phyloP scores from a whole-genome alignment of 176 grass and related monocot species.

The Avena insularis region DNA sequence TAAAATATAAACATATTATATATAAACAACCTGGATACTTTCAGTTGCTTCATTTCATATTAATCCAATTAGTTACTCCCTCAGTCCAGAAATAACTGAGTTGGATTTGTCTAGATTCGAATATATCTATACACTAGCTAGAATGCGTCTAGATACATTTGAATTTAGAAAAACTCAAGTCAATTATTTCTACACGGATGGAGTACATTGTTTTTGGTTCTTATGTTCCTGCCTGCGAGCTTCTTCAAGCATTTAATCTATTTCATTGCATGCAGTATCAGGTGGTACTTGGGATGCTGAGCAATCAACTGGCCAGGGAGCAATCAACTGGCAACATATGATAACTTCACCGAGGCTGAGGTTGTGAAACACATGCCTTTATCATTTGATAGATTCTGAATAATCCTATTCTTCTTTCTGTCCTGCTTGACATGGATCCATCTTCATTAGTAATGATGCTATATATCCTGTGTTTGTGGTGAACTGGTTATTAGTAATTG shows the following conservation, averaged over 20 bases:
- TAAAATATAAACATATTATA: background rate
- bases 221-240: background rate
- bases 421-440: background rate
- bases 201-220: background rate
- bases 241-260: background rate
- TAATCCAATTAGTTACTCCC: background rate
- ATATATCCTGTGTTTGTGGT: background rate
- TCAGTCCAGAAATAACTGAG: too few relatives aligned
- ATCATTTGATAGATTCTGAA: background rate
- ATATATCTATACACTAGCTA: too few relatives aligned
- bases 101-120: too few relatives aligned
- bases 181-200: too few relatives aligned
- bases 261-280: slow-evolving; percentile 1
- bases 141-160: too few relatives aligned
- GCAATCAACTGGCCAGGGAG: background rate
- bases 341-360: background rate
- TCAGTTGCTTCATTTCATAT: background rate
- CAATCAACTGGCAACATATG: background rate
- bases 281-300: background rate
- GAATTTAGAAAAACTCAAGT: too few relatives aligned
- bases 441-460: background rate
- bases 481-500: background rate
- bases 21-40: background rate
- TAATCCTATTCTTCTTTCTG: background rate
- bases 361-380: background rate